These are phyloP conservation scores for Cymodocea nodosa DNA, from an alignment of 116 monocot species.

Conservation along the genomic window DNA sequence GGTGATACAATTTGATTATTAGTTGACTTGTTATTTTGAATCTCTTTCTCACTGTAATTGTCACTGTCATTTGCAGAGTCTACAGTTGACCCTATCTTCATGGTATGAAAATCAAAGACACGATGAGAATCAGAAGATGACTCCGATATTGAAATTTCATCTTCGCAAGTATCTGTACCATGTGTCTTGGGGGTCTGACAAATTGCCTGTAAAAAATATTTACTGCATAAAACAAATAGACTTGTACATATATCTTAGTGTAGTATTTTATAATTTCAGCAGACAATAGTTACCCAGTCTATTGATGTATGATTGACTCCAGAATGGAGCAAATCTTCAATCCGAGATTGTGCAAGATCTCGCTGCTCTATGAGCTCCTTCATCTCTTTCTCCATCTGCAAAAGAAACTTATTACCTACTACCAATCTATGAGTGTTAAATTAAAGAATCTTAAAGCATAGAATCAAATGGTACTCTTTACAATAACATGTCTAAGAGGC, in stretches of 20 bases:
- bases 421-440: too few species aligned
- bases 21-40: conserved; percentile 4
- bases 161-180: conserved; percentile 28
- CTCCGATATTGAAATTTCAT: conserved; percentile 43
- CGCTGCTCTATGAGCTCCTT: conserved; percentile 66
- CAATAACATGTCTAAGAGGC: too few species aligned
- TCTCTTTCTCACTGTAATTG: not conserved
- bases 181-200: conserved; percentile 16
- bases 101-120: conserved; percentile 16
- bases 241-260: not conserved
- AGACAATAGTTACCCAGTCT: conserved; percentile 11
- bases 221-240: not conserved
- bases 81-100: conserved; percentile 6
- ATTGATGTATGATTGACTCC: conserved; percentile 38
- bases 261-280: not conserved
- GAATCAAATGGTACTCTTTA: too few species aligned
- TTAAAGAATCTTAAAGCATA: too few species aligned
- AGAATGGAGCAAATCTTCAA: conserved; percentile 58
- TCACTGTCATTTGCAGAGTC: conserved; percentile 7
- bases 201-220: conserved; percentile 24
- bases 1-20: conserved; percentile 1
- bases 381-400: conserved; percentile 86
- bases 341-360: conserved; percentile 68
- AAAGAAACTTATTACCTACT: not conserved
- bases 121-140: conserved; percentile 28